Base-by-base conservation (phyloP, 1,139 yeast genomes). In the Saccharomyces hybrid region DNA sequence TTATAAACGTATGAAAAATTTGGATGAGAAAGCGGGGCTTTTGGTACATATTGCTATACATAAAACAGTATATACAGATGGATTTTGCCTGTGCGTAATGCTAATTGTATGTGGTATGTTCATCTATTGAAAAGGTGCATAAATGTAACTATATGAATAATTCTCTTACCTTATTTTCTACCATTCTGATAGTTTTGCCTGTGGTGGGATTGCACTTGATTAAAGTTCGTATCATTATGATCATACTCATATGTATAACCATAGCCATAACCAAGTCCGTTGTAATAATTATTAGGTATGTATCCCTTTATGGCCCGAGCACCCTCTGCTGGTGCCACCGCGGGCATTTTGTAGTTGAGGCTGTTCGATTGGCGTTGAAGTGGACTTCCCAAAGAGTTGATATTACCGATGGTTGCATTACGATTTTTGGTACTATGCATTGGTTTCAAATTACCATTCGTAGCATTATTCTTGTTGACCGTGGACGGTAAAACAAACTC, bases 1-100 rank as follows among this genome's bases (percentile, higher is more conserved):
- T 51, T 68, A 34, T 68, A 55, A 58, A 21, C 42, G 24, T 8
- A 28, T 6, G 11, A 6, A 29, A 29, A 47, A 12, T 32, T 32
- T 11, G 16, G 2, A 24, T 24, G 26, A 24, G 26, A 7, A 16
- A 26, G 31, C 42, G 42, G 42, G 12, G 11, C 42, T 14, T 34
- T 34, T 34, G 16, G 42, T 34, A 34, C 31, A 29, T 51, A 31
- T n/a, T 2, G 26, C 9, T 31, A 41, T 14, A 49, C 16, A 16
- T 14, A 8, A 28, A 26, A 14, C 47, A 28, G 19, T 8, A 11
- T 24, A 38, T 24, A 41, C 19, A 47, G 7, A 50, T 42, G 8
- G n/a, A 55, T n/a, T 16, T 41, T 51, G 14, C 49, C 49, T 55
- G 34, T 54, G 38, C 50, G 24, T 14, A 26, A 27, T 21, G 47